These are phyloP conservation scores for Sporobolomyces phaffii DNA, from an alignment of 768 basidiomycete species.

Conservation along the genomic window DNA sequence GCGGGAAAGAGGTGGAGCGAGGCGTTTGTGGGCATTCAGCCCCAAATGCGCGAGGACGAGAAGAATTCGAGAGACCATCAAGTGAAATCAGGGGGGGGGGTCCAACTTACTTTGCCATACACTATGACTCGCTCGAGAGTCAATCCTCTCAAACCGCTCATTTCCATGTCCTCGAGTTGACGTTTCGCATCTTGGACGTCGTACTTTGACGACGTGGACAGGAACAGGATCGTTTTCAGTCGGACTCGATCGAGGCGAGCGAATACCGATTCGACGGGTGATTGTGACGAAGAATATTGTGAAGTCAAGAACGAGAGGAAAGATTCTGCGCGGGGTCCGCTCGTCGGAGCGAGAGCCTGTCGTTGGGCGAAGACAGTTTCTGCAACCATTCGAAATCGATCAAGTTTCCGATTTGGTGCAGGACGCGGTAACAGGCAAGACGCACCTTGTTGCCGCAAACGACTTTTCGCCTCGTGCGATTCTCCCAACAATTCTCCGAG, in stretches of 20 bases:
- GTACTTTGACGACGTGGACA: slow-evolving; percentile 18
- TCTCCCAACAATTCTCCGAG: slow-evolving; percentile 14
- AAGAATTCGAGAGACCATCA: too few relatives aligned
- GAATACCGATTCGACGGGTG: neutral
- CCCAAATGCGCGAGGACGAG: too few relatives aligned
- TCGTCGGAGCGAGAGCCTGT: too few relatives aligned
- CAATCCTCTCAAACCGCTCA: slow-evolving; percentile 17
- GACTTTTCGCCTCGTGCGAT: slow-evolving; percentile 15
- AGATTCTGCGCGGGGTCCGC: too few relatives aligned
- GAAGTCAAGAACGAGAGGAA: slow-evolving; percentile 25
- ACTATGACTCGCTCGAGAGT: slow-evolving; percentile 28
- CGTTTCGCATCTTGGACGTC: slow-evolving; percentile 20
- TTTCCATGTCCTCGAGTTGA: slow-evolving; percentile 30
- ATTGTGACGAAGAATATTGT: slow-evolving; percentile 12
- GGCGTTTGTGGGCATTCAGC: too few relatives aligned
- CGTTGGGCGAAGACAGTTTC: slow-evolving; percentile 14
- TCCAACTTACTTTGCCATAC: slow-evolving; percentile 28
- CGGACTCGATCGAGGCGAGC: slow-evolving; percentile 25
- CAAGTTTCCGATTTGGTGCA: too few relatives aligned
- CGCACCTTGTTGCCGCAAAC: slow-evolving; percentile 27
- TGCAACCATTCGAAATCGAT: neutral
- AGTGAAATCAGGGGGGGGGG: too few relatives aligned
- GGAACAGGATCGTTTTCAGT: slow-evolving; percentile 31
- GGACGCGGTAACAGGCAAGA: too few relatives aligned
- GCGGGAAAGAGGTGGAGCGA: too few relatives aligned